Evolutionary conservation across 371 early-diverging fungal species (phyloP).

Genomic region (Apophysomyces elegans): DNA sequence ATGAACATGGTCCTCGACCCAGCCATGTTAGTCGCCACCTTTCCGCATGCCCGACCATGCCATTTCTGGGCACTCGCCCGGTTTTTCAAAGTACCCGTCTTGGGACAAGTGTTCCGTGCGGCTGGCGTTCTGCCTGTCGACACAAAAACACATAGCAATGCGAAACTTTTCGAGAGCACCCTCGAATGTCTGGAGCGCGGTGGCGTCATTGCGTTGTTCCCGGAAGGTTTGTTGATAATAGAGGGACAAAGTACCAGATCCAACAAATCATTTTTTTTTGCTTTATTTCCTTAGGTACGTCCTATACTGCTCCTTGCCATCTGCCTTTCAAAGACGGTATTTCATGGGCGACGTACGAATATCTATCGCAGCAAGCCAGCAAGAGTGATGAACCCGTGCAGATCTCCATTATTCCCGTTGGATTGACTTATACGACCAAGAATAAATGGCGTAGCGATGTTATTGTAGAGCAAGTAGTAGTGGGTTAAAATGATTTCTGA

Average conservation of each 20-base stretch:
- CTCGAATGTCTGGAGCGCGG: constrained; percentile 50
- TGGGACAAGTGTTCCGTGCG: constrained; percentile 39
- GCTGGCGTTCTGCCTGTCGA: constrained; percentile 63
- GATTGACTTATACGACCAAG: constrained; percentile 61
- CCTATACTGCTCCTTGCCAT: constrained; percentile 57
- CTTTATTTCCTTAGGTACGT: constrained; percentile 42
- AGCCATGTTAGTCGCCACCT: constrained; percentile 51
- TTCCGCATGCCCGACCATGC: constrained; percentile 56
- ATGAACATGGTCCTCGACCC: constrained; percentile 67
- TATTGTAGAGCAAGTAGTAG: constrained; percentile 50
- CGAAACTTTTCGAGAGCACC: constrained; percentile 54
- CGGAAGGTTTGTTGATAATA: constrained; percentile 49
- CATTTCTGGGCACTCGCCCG: constrained; percentile 66
- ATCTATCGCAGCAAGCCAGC: constrained; percentile 32
- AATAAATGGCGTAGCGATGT: constrained; percentile 61
- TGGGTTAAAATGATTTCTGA: not conserved
- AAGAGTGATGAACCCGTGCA: not conserved
- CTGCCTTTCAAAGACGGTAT: constrained; percentile 59
- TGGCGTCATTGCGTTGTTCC: constrained; percentile 60
- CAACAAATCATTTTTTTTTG: constrained; percentile 37
- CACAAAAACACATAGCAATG: constrained; percentile 58
- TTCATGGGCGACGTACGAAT: constrained; percentile 59
- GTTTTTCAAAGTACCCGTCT: constrained; percentile 55
- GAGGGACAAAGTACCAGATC: constrained; percentile 46
- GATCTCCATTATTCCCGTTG: constrained; percentile 51